A percentile compares a stretch with the other conserved stretches of the same genome.
Conservation (phyloP, 495 filamentous ascomycete species). For the Neurospora intermedia region DNA sequence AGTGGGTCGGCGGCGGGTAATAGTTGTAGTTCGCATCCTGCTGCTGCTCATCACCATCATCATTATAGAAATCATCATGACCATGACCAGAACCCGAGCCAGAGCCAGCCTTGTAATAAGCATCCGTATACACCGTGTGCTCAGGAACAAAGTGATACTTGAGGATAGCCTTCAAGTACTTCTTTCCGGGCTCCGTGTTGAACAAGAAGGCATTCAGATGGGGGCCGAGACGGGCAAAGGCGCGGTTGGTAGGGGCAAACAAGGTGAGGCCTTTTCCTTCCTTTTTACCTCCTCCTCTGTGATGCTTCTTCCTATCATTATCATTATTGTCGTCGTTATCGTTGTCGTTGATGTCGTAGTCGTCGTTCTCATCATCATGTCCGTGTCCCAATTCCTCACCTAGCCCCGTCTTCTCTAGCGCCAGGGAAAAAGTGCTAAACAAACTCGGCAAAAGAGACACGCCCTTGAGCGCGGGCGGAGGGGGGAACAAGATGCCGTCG, state of each 20-base stretch:
- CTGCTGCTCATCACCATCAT: constrained; percentile 3
- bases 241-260: constrained; percentile 67
- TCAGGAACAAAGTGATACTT: constrained; percentile 68
- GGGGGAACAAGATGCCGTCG: constrained; percentile 61
- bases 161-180: constrained; percentile 63
- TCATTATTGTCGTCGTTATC: background rate
- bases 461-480: constrained; percentile 46
- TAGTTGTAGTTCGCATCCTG: constrained; percentile 2
- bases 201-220: constrained; percentile 70
- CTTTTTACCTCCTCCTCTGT: background rate
- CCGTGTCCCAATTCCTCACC: constrained; percentile 7
- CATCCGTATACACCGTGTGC: constrained; percentile 75
- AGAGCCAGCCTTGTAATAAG: constrained; percentile 42
- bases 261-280: constrained; percentile 42
- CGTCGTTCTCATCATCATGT: background rate
- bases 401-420: constrained; percentile 59
- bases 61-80: too few relatives aligned
- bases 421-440: constrained; percentile 70
- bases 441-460: constrained; percentile 56
- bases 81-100: too few relatives aligned
- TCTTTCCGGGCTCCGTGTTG: constrained; percentile 47
- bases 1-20: constrained; percentile 24
- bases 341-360: too few relatives aligned
- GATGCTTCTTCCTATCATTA: background rate
- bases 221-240: constrained; percentile 60